These are phyloP conservation scores for Pseudocercospora fuligena DNA, from an alignment of 2,329 filamentous ascomycete species.

Conservation along the genomic window DNA sequence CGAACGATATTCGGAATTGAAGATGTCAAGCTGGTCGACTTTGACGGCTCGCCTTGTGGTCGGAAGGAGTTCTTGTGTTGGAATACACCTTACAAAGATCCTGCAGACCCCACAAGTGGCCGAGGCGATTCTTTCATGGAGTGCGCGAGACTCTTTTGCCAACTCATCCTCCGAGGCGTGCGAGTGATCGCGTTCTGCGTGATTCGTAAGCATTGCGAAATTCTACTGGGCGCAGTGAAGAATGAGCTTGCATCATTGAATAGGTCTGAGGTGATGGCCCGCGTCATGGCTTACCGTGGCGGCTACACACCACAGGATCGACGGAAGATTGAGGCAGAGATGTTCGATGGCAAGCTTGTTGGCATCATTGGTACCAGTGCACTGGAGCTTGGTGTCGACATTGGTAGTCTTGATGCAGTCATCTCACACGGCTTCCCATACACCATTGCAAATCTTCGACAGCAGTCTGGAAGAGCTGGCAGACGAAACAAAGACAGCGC, in stretches of 20 bases:
- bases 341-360: slow-evolving; percentile 94
- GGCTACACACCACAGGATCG: slow-evolving; percentile 93
- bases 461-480: slow-evolving; percentile 92
- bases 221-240: slow-evolving; percentile 78
- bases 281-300: slow-evolving; percentile 94
- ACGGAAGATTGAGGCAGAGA: slow-evolving; percentile 85
- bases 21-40: slow-evolving; percentile 80
- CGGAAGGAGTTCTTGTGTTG: slow-evolving; percentile 95
- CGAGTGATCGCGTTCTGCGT: slow-evolving; percentile 92
- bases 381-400: slow-evolving; percentile 91
- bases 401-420: slow-evolving; percentile 90
- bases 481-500: slow-evolving; percentile 91
- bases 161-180: slow-evolving; percentile 84
- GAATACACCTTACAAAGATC: slow-evolving; percentile 95
- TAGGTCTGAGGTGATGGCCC: slow-evolving; percentile 71
- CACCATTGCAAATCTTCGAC: slow-evolving; percentile 89
- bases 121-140: slow-evolving; percentile 82
- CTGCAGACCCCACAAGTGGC: slow-evolving; percentile 82
- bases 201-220: slow-evolving; percentile 85
- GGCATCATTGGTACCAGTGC: slow-evolving; percentile 94
- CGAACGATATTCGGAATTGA: slow-evolving; percentile 89
- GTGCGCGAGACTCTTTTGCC: slow-evolving; percentile 87
- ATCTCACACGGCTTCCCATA: slow-evolving; percentile 94
- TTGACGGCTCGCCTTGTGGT: slow-evolving; percentile 89
- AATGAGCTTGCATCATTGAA: slow-evolving; percentile 75